Base-by-base conservation (phyloP, 2,329 filamentous ascomycete species). In the Fusarium oligoseptatum region DNA sequence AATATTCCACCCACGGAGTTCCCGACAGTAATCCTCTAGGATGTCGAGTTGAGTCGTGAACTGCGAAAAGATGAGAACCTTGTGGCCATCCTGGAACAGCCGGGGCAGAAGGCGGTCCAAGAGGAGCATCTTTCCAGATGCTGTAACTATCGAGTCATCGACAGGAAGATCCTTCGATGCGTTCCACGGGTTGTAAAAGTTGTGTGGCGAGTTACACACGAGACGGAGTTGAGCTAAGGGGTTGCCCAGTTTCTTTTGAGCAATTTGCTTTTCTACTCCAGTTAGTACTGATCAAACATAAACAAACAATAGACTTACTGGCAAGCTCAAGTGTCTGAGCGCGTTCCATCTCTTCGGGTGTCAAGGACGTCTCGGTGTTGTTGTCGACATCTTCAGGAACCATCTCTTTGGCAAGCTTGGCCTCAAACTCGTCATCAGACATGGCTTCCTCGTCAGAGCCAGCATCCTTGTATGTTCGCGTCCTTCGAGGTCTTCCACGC, bases 41-140 rank as follows among this genome's bases (percentile, higher is more conserved):
- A 99, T 93, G 79, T 98, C 95, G 0, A 99, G 90, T 73, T 98
- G 95, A 0, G 93, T 97, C 67, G 95, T 97, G 85, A 99, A 99
- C 80, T 99, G 97, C 0, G 94, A 97, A 83, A 99, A 99, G 61
- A 99, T 95, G 55, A 99, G 89, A 32, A 98, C 93, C 80, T 98
- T 98, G 85, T 98, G 95, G 4, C 90, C 92, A 1, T 90, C 88
- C 0, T 85, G 75, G 68, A 99, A 92, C 0, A 99, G 88, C 2
- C 88, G 88, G 0, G 94, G 93, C 0, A 99, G 88, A 0, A 99
- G 88, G 0, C 95, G 91, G 81, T 99, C 97, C 0, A 99, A 89
- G 1, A 99, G 89, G 3, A 98, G 89, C 95, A 99, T 98, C 82
- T 99, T 99, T 15, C 97, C 97, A 0, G 95, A 98, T 0, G 94